phyloP scores from a whole-genome alignment of 2,329 filamentous ascomycete species.

The Xylariales sp. region DNA sequence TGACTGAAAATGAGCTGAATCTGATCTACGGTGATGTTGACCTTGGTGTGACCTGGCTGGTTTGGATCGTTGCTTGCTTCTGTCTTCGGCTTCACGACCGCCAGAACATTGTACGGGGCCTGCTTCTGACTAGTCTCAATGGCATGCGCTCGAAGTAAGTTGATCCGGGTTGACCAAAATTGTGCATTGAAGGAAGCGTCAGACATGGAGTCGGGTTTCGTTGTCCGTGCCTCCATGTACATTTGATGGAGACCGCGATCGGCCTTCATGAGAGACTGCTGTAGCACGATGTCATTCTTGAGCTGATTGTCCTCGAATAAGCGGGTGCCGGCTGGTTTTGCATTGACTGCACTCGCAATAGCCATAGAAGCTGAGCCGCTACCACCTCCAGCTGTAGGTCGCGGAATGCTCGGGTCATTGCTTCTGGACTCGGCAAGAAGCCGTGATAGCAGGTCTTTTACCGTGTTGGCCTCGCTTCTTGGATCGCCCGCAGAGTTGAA shows the following conservation, averaged over 20 bases:
- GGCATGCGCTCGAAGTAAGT: slow-evolving; percentile 81
- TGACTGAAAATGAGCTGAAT: slow-evolving; percentile 90
- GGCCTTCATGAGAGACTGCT: slow-evolving; percentile 82
- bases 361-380: slow-evolving; percentile 67
- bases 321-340: slow-evolving; percentile 50
- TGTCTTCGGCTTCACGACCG: slow-evolving; percentile 77
- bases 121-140: slow-evolving; percentile 83
- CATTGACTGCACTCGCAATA: slow-evolving; percentile 65
- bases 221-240: slow-evolving; percentile 77
- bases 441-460: slow-evolving; percentile 76
- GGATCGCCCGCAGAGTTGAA: slow-evolving; percentile 77
- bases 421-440: slow-evolving; percentile 68
- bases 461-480: slow-evolving; percentile 74
- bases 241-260: slow-evolving; percentile 73
- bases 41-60: slow-evolving; percentile 57
- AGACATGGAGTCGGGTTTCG: slow-evolving; percentile 80
- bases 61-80: slow-evolving; percentile 37
- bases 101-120: slow-evolving; percentile 90
- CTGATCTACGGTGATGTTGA: slow-evolving; percentile 87
- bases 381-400: slow-evolving; percentile 33
- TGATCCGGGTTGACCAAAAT: slow-evolving; percentile 89
- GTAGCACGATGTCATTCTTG: slow-evolving; percentile 72
- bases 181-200: slow-evolving; percentile 79
- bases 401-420: slow-evolving; percentile 46
- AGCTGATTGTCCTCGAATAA: slow-evolving; percentile 81